Evolutionary conservation across 2,329 filamentous ascomycete genomes (phyloP), one percentile per base, ranked within the genome.

Genomic region (Fusarium bactridioides): DNA sequence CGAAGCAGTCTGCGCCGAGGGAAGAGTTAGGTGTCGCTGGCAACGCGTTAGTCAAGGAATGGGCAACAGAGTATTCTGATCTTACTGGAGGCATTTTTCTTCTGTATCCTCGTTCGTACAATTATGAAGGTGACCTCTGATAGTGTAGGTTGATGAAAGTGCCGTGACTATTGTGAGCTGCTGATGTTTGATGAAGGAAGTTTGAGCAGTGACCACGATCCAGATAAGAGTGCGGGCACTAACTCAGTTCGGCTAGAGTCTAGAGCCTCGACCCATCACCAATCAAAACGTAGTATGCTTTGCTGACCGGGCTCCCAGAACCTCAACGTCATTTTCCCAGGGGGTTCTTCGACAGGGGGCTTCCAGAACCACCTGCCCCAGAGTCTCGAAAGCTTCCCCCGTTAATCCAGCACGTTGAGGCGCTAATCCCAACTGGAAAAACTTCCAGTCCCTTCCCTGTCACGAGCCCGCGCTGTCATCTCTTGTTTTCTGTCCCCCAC

Each of bases 11-110:
- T 89, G 87, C 63, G 88, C 87, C 9, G 87, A 85, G 3, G 88
- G 88, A 4, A 90, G 84, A 10, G 88, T 89, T 71, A 89, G 87
- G 77, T 86, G 86, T 76, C 88, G 83, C 86, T 89, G 76, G 13
- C n/a, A 18, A 40, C 37, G n/a, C 23, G 67, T 78, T 33, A 78
- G 61, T 47, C 10, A 37, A 25, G 5, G 25, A 35, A 27, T 19
- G 9, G 10, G 78, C 84, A 83, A n/a, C 29, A 12, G 83, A 84
- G 79, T 33, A 82, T 63, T 86, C 84, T 18, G 13, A 5, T 38
- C 85, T 79, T 82, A 90, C 88, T 53, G 88, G 88, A 80, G 88
- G 86, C 88, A 90, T 90, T 11, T 19, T 70, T 83, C 11, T 19
- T 70, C 83, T n/a, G n/a, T n/a, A n/a, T n/a, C n/a, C n/a, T 18